Conservation (phyloP, 1,284 basidiomycete genomes). For the Sparassis latifolia region DNA sequence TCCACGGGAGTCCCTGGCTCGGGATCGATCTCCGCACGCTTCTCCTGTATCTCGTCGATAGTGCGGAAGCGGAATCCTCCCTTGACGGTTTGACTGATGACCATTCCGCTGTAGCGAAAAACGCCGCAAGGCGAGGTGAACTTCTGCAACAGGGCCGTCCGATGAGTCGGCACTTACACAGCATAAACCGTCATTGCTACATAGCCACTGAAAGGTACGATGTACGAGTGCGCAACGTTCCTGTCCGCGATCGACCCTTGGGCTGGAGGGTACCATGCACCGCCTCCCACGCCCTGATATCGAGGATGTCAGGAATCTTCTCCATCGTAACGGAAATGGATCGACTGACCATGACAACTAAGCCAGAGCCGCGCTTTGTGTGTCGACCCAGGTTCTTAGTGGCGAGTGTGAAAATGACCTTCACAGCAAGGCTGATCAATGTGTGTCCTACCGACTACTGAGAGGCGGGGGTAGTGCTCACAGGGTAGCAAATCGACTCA, state of each 20-base stretch:
- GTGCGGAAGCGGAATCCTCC: slow-evolving; percentile 45
- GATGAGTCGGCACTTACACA: slow-evolving; percentile 32
- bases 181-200: slow-evolving; percentile 54
- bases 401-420: slow-evolving; percentile 67
- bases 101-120: slow-evolving; percentile 38
- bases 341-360: slow-evolving; percentile 54
- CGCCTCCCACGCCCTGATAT: slow-evolving; percentile 58
- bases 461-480: slow-evolving; percentile 25
- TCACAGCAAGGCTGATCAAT: slow-evolving; percentile 1
- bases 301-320: slow-evolving; percentile 1
- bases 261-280: slow-evolving; percentile 70
- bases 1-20: slow-evolving; percentile 8
- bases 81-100: slow-evolving; percentile 42
- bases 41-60: slow-evolving; percentile 33
- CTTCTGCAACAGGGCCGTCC: too few relatives aligned
- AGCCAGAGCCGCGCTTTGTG: slow-evolving; percentile 63
- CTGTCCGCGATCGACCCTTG: slow-evolving; percentile 64
- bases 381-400: slow-evolving; percentile 66
- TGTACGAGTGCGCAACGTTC: slow-evolving; percentile 46
- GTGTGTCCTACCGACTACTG: background rate
- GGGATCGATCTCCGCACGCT: slow-evolving; percentile 9
- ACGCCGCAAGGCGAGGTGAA: background rate
- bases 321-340: slow-evolving; percentile 6
- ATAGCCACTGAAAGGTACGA: slow-evolving; percentile 55
- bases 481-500: slow-evolving; percentile 67